phyloP scores from a whole-genome alignment of 2,329 filamentous ascomycete species.

The Fusarium sp. region DNA sequence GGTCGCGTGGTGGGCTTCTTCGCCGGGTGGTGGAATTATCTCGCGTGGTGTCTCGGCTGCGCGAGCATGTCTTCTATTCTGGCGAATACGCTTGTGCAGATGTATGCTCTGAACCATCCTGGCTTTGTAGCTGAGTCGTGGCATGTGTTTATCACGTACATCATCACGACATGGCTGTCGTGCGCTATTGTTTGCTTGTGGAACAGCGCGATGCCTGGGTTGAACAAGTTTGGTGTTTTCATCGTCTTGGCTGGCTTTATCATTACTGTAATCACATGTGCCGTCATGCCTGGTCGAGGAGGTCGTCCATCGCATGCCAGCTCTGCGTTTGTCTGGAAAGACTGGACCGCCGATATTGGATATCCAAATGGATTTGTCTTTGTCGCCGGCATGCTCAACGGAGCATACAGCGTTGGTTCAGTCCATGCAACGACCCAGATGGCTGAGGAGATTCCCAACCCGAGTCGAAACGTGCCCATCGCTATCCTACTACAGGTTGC shows the following conservation, averaged over 20 bases:
- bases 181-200: slow-evolving; percentile 63
- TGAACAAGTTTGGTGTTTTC: slow-evolving; percentile 68
- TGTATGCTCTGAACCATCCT: slow-evolving; percentile 59
- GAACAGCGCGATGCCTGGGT: slow-evolving; percentile 64
- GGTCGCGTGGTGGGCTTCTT: slow-evolving; percentile 55
- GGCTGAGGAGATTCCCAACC: slow-evolving; percentile 72
- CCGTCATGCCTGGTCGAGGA: slow-evolving; percentile 61
- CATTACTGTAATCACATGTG: slow-evolving; percentile 67
- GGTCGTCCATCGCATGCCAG: slow-evolving; percentile 50
- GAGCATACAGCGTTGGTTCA: slow-evolving; percentile 75
- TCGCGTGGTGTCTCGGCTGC: slow-evolving; percentile 57
- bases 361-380: slow-evolving; percentile 60
- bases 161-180: slow-evolving; percentile 57
- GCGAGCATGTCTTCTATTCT: slow-evolving; percentile 59
- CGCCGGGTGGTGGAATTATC: slow-evolving; percentile 62
- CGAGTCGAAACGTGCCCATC: slow-evolving; percentile 66
- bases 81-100: slow-evolving; percentile 58
- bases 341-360: slow-evolving; percentile 57
- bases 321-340: slow-evolving; percentile 56
- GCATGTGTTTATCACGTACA: slow-evolving; percentile 60
- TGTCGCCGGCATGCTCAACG: slow-evolving; percentile 66
- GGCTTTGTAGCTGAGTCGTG: slow-evolving; percentile 55
- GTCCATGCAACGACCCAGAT: slow-evolving; percentile 75
- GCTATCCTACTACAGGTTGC: slow-evolving; percentile 64
- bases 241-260: slow-evolving; percentile 65